Evolutionary conservation across 805 yeast species (phyloP).

Genomic region (Pichia phayaonensis): DNA sequence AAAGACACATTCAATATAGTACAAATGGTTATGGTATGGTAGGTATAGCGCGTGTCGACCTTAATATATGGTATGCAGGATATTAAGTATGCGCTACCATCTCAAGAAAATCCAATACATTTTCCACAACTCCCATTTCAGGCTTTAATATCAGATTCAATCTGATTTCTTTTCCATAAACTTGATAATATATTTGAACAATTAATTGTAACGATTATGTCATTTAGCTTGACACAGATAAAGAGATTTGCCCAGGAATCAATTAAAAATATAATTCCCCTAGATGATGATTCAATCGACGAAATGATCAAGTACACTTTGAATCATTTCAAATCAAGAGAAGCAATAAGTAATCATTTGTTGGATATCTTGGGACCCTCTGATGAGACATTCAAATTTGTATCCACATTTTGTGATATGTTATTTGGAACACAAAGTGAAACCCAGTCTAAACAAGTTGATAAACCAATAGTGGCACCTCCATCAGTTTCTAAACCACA

Average conservation of each 20-base stretch:
- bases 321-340: conserved; percentile 35
- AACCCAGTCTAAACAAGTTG: not conserved
- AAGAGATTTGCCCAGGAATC: conserved; percentile 17
- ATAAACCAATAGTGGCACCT: not conserved
- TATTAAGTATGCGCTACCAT: too few relatives aligned
- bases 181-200: not conserved
- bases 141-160: not conserved
- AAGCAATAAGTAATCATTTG: conserved; percentile 45
- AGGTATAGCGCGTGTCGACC: too few relatives aligned
- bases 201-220: not conserved
- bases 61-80: too few relatives aligned
- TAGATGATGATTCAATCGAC: conserved; percentile 47
- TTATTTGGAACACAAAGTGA: conserved; percentile 24
- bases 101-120: too few relatives aligned
- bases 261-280: conserved; percentile 37
- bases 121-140: not conserved
- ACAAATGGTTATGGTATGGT: too few relatives aligned
- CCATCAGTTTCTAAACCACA: not conserved
- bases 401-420: conserved; percentile 36
- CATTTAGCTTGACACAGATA: conserved; percentile 19
- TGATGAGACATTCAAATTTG: conserved; percentile 42
- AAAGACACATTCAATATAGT: too few relatives aligned
- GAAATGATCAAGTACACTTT: conserved; percentile 51
- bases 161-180: too few relatives aligned
- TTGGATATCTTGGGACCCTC: conserved; percentile 50